These are phyloP conservation scores for Tolypocladium endophyticum DNA, from an alignment of 2,329 filamentous ascomycete species.

Conservation along the genomic window DNA sequence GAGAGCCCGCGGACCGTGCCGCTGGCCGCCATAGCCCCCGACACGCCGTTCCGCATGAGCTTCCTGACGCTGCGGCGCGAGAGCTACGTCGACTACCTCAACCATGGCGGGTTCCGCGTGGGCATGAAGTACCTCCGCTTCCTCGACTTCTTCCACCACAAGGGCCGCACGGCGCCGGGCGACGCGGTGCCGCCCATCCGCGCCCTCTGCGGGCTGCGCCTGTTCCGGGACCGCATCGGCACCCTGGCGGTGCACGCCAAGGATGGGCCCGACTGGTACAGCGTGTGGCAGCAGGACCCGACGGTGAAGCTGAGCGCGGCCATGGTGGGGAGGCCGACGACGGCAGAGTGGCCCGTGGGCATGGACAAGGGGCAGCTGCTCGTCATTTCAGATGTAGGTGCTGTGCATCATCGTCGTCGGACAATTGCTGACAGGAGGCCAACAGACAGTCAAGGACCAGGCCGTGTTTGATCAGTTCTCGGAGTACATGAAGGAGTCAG, in stretches of 20 bases:
- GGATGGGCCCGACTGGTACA: conserved; percentile 3
- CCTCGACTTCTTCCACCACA: conserved; percentile 2
- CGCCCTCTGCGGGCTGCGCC: not conserved
- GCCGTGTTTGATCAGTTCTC: not conserved
- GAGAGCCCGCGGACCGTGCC: conserved; percentile 1
- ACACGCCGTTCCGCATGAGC: conserved; percentile 2
- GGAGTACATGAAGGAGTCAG: not conserved
- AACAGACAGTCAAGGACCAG: not conserved
- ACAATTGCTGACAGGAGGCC: not conserved
- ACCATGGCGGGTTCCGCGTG: not conserved
- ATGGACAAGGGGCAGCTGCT: not conserved
- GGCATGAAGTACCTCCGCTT: conserved; percentile 4
- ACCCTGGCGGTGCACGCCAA: conserved; percentile 3
- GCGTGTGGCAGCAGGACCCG: conserved; percentile 4
- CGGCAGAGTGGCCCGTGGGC: conserved; percentile 1
- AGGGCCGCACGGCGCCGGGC: not conserved
- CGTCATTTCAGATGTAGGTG: conserved; percentile 1
- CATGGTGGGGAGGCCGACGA: not conserved
- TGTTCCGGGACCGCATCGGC: conserved; percentile 3
- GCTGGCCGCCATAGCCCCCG: not conserved
- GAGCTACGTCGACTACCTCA: not conserved
- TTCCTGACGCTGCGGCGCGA: conserved; percentile 4
- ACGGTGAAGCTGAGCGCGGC: not conserved
- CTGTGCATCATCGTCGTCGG: not conserved
- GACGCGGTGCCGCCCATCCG: not conserved